Percentiles rank a stretch among this genome's conserved stretches.
phyloP scores from a whole-genome alignment of 306 rosid species.

The Betula pendula region DNA sequence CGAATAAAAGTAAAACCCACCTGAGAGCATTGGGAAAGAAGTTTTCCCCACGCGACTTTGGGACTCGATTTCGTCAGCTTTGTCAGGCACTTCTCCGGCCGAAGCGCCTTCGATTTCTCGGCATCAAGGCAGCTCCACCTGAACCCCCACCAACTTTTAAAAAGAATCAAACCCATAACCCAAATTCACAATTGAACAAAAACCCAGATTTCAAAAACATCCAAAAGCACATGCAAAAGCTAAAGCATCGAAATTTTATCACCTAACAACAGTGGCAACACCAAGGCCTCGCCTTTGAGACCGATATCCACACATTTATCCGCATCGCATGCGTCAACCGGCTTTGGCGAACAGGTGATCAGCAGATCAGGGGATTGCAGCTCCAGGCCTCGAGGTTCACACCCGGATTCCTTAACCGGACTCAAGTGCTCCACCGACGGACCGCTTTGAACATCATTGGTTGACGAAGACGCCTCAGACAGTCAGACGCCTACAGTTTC shows the following conservation, averaged over 20 bases:
- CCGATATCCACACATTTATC: constrained; percentile 51
- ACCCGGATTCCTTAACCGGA: constrained; percentile 67
- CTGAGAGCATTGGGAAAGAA: constrained; percentile 89
- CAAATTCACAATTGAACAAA: constrained; percentile 29
- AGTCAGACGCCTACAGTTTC: constrained; percentile 59
- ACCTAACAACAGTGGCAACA: constrained; percentile 62
- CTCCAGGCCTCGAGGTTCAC: constrained; percentile 54
- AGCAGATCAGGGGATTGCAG: constrained; percentile 72
- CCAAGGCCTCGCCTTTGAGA: constrained; percentile 51
- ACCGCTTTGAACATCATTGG: constrained; percentile 44
- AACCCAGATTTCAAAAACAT: constrained; percentile 11
- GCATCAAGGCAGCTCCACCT: constrained; percentile 53
- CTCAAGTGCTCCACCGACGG: constrained; percentile 47
- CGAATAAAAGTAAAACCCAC: constrained; percentile 41
- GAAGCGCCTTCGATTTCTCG: constrained; percentile 47
- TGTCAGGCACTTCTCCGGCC: constrained; percentile 53
- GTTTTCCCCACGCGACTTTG: constrained; percentile 79
- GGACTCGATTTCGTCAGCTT: constrained; percentile 43
- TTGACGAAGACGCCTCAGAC: constrained; percentile 64
- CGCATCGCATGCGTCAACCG: constrained; percentile 49
- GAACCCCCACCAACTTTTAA: constrained; percentile 26
- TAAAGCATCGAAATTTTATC: not conserved
- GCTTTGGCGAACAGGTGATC: constrained; percentile 51
- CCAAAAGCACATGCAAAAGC: constrained; percentile 10
- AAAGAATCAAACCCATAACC: constrained; percentile 29